phyloP scores from a whole-genome alignment of 2,329 filamentous ascomycete species.

The Colletotrichum godetiae region DNA sequence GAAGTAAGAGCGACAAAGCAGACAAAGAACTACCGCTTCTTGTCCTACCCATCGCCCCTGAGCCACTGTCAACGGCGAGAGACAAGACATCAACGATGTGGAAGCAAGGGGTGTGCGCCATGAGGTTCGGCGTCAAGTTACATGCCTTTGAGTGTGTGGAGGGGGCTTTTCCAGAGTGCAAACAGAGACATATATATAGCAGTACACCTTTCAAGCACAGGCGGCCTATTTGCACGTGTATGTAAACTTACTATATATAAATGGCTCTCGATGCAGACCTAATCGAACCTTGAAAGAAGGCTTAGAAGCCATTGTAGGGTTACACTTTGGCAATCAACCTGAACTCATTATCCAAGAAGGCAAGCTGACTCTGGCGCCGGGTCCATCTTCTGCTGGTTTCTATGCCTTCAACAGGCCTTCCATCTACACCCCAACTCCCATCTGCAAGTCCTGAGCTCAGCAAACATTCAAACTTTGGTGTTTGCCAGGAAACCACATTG shows the following conservation, averaged over 20 bases:
- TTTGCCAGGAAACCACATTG: too few relatives aligned
- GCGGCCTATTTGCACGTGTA: neutral
- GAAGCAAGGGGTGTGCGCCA: neutral
- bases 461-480: too few relatives aligned
- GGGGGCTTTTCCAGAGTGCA: neutral
- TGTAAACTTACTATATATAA: neutral
- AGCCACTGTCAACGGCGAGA: neutral
- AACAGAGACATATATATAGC: neutral
- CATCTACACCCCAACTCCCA: too few relatives aligned
- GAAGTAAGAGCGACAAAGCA: neutral
- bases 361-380: too few relatives aligned
- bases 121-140: neutral
- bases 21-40: neutral
- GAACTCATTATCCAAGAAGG: too few relatives aligned
- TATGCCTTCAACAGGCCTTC: too few relatives aligned
- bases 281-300: neutral
- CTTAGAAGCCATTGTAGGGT: neutral
- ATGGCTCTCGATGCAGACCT: neutral
- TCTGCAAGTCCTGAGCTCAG: too few relatives aligned
- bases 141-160: neutral
- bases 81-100: neutral
- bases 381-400: too few relatives aligned
- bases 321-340: neutral
- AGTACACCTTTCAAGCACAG: neutral
- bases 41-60: neutral